Conservation (phyloP, 23 red algal genomes). For the Gracilaria caudata region DNA sequence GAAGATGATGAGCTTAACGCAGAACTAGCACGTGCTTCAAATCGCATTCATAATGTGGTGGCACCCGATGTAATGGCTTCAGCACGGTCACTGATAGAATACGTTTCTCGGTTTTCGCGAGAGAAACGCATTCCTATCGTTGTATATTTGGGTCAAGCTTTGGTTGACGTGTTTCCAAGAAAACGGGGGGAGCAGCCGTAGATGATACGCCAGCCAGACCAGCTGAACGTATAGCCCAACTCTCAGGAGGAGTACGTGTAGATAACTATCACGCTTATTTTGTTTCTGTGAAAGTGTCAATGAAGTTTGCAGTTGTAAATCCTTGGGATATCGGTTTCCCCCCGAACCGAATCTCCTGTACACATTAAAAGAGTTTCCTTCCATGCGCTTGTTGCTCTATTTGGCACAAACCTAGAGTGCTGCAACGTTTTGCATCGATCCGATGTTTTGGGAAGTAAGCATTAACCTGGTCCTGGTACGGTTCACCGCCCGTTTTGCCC, state of each 20-base stretch:
- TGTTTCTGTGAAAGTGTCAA: background rate
- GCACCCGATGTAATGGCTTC: slow-evolving; percentile 59
- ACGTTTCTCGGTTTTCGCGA: slow-evolving; percentile 76
- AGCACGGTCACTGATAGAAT: slow-evolving; percentile 62
- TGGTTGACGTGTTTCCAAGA: slow-evolving; percentile 64
- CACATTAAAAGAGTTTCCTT: background rate
- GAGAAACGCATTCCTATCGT: slow-evolving; percentile 83
- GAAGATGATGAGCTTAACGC: slow-evolving; percentile 70
- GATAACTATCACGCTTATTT: slow-evolving; percentile 30
- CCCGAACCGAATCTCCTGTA: background rate
- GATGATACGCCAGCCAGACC: slow-evolving; percentile 11
- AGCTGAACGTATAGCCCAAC: slow-evolving; percentile 49
- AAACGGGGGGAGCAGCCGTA: background rate
- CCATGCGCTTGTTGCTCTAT: background rate
- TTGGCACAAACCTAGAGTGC: background rate
- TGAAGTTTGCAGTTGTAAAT: background rate
- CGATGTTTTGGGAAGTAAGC: background rate
- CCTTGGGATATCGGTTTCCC: background rate
- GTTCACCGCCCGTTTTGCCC: background rate
- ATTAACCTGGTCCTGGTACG: background rate
- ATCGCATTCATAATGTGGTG: slow-evolving; percentile 46
- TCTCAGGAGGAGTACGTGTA: slow-evolving; percentile 50
- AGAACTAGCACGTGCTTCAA: slow-evolving; percentile 44
- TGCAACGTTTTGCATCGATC: background rate
- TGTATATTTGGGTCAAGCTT: slow-evolving; percentile 72